These are phyloP conservation scores for Colletotrichum musicola DNA, from an alignment of 2,329 filamentous ascomycete genomes.

Conservation along the genomic window DNA sequence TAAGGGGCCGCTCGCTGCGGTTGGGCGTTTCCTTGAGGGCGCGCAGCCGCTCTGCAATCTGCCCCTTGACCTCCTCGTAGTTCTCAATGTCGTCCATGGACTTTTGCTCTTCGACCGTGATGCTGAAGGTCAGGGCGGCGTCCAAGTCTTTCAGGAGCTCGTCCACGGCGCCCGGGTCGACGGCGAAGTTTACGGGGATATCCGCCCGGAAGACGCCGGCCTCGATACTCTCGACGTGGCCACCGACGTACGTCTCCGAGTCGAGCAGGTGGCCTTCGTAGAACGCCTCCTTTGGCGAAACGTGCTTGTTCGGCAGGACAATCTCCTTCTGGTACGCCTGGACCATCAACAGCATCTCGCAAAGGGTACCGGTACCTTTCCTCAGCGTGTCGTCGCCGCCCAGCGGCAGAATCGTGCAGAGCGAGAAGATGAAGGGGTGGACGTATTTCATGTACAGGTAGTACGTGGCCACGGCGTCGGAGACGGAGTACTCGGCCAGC, in stretches of 20 bases:
- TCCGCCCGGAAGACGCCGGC: slow-evolving; percentile 96
- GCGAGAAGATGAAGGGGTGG: slow-evolving; percentile 99
- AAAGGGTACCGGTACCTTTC: slow-evolving; percentile 98
- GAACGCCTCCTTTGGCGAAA: slow-evolving; percentile 90
- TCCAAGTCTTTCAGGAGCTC: slow-evolving; percentile 90
- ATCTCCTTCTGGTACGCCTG: slow-evolving; percentile 95
- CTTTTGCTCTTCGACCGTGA: slow-evolving; percentile 87
- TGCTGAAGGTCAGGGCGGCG: slow-evolving; percentile 88
- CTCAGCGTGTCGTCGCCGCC: slow-evolving; percentile 92
- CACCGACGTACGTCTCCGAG: slow-evolving; percentile 97
- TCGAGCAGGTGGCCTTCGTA: slow-evolving; percentile 97
- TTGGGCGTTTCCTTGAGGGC: slow-evolving; percentile 86
- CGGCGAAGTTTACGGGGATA: slow-evolving; percentile 92
- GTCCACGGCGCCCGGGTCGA: slow-evolving; percentile 91
- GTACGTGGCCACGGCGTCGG: slow-evolving; percentile 98
- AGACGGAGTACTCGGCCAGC: slow-evolving; percentile 97
- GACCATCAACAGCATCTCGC: slow-evolving; percentile 99
- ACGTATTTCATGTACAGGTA: slow-evolving; percentile 99
- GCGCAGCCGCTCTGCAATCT: slow-evolving; percentile 80
- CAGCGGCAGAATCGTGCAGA: slow-evolving; percentile 95
- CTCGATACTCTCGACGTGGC: slow-evolving; percentile 99
- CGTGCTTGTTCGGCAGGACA: slow-evolving; percentile 95
- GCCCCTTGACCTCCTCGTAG: slow-evolving; percentile 85
- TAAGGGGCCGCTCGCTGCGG: slow-evolving; percentile 85
- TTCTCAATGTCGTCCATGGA: slow-evolving; percentile 83